Percentiles rank a stretch among this genome's conserved stretches.
Conservation (phyloP, 768 basidiomycete genomes). For the Xerocomellus dryophilus region DNA sequence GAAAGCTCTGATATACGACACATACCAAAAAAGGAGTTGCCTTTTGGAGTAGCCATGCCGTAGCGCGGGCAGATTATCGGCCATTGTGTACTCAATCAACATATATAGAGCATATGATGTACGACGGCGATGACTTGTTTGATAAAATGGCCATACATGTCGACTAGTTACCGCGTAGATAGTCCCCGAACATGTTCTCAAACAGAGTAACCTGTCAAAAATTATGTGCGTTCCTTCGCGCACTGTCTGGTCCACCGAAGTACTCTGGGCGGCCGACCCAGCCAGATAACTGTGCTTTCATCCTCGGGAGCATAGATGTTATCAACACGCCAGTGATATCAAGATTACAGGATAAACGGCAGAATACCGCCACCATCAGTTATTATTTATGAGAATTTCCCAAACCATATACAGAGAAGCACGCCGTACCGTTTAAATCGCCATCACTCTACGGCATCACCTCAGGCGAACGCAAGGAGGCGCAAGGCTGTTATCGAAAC, state of each 20-base stretch:
- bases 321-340: neutral
- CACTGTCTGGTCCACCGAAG: neutral
- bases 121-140: conserved; percentile 10
- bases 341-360: neutral
- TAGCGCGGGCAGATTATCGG: conserved; percentile 28
- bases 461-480: conserved; percentile 3
- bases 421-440: conserved; percentile 3
- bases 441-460: conserved; percentile 2
- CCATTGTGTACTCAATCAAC: conserved; percentile 24
- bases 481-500: conserved; percentile 2
- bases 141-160: neutral
- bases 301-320: neutral
- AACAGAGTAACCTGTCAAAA: neutral
- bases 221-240: neutral
- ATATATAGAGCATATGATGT: neutral
- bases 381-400: conserved; percentile 12
- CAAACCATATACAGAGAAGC: conserved; percentile 5
- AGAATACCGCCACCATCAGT: conserved; percentile 6
- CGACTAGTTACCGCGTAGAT: neutral
- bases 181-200: neutral
- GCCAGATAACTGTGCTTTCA: neutral
- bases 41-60: conserved; percentile 29
- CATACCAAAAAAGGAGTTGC: conserved; percentile 21
- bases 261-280: neutral
- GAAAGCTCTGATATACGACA: conserved; percentile 10